Conservation (phyloP, 305 asterid species). For the Stenogyne calaminthoides region DNA sequence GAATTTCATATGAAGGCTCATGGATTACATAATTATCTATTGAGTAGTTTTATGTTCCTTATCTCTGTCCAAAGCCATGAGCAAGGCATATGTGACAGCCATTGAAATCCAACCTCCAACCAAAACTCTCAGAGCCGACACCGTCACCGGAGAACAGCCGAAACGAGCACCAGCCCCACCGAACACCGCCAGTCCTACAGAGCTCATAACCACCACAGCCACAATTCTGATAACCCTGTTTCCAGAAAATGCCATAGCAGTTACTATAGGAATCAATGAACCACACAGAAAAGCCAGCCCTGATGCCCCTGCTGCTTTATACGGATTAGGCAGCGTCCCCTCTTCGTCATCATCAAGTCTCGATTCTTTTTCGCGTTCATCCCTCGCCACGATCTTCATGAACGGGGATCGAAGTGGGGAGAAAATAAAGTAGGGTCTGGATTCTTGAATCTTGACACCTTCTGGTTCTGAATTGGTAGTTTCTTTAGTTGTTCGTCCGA, state of each 20-base stretch:
- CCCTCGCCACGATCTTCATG: conserved; percentile 19
- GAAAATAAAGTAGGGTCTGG: background rate
- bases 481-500: conserved; percentile 28
- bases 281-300: conserved; percentile 56
- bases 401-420: conserved; percentile 28
- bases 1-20: background rate
- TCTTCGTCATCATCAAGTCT: conserved; percentile 1
- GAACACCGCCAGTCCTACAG: conserved; percentile 41
- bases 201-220: conserved; percentile 41
- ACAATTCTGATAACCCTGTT: conserved; percentile 28
- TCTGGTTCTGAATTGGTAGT: background rate
- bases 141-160: conserved; percentile 50
- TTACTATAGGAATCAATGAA: conserved; percentile 47
- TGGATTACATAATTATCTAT: background rate
- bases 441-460: conserved; percentile 10
- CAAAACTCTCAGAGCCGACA: conserved; percentile 53
- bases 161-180: conserved; percentile 58
- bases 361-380: conserved; percentile 8
- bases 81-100: conserved; percentile 60
- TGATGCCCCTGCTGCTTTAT: conserved; percentile 56
- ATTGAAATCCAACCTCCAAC: conserved; percentile 73
- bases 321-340: conserved; percentile 45
- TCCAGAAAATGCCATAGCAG: conserved; percentile 37
- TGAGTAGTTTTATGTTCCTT: background rate
- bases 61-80: conserved; percentile 48